phyloP scores from a whole-genome alignment of 1,284 basidiomycete species.

The Ceratorhiza oryzae-sativae region DNA sequence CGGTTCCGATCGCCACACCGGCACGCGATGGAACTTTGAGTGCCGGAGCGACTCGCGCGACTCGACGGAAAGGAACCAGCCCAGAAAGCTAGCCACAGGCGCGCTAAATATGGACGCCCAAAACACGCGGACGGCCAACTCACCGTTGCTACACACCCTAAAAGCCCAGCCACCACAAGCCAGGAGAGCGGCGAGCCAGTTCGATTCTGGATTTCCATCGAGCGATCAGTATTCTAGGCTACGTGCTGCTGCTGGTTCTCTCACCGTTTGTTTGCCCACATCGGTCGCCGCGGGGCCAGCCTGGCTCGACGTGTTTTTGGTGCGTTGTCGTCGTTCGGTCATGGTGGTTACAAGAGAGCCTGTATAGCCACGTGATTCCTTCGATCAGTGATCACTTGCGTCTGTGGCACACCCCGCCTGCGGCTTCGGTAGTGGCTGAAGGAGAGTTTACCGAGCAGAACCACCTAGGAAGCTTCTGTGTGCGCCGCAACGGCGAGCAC shows the following conservation, averaged over 20 bases:
- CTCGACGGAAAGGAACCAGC: slow-evolving; percentile 11
- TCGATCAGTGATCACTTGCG: slow-evolving; percentile 5
- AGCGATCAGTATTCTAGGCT: not conserved
- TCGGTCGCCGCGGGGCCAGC: not conserved
- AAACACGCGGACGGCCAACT: not conserved
- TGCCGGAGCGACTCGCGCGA: not conserved
- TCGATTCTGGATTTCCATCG: not conserved
- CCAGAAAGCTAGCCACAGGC: slow-evolving; percentile 20
- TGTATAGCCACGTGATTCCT: not conserved
- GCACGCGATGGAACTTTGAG: slow-evolving; percentile 39
- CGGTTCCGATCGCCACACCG: slow-evolving; percentile 57
- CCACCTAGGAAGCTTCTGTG: not conserved
- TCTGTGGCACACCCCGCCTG: not conserved
- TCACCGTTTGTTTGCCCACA: not conserved
- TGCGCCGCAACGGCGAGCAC: not conserved
- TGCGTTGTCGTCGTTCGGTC: slow-evolving; percentile 19
- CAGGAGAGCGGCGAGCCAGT: slow-evolving; percentile 10
- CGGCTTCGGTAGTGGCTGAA: not conserved
- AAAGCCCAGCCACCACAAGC: slow-evolving; percentile 15
- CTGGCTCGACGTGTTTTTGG: slow-evolving; percentile 3
- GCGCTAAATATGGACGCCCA: not conserved
- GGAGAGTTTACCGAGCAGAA: not conserved
- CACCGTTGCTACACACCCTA: slow-evolving; percentile 21
- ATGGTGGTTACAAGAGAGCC: slow-evolving; percentile 1
- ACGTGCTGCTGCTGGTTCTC: not conserved